A percentile compares a stretch with the other conserved stretches of the same genome.
Conservation (phyloP, 2,329 filamentous ascomycete species). For the Xylaria sp. region DNA sequence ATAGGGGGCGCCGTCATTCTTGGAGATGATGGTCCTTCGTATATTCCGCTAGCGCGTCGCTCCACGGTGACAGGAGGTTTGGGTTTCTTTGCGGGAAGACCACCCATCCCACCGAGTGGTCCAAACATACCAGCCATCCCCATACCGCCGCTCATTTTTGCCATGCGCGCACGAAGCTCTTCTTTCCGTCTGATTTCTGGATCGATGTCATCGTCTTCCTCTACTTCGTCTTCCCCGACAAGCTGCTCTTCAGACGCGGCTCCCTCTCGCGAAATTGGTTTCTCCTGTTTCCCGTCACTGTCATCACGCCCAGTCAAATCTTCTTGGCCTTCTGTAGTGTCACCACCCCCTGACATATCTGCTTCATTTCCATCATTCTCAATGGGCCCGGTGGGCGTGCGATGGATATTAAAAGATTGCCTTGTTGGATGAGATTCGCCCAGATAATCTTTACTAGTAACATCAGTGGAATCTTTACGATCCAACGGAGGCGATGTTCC, state of each 20-base stretch:
- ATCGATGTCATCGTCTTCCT: slow-evolving; percentile 81
- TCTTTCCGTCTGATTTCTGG: slow-evolving; percentile 84
- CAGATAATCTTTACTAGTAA: slow-evolving; percentile 54
- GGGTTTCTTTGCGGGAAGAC: slow-evolving; percentile 61
- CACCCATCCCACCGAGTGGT: slow-evolving; percentile 68
- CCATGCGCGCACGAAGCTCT: slow-evolving; percentile 93
- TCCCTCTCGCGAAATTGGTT: slow-evolving; percentile 47
- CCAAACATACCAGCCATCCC: slow-evolving; percentile 87
- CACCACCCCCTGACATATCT: slow-evolving; percentile 68
- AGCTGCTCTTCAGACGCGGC: slow-evolving; percentile 43
- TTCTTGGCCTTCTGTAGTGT: slow-evolving; percentile 66
- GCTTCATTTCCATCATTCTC: slow-evolving; percentile 67
- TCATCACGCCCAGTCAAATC: slow-evolving; percentile 75
- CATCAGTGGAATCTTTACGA: slow-evolving; percentile 55
- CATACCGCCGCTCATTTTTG: slow-evolving; percentile 98
- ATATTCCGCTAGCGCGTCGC: slow-evolving; percentile 51
- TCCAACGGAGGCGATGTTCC: slow-evolving; percentile 49
- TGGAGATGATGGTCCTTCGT: slow-evolving; percentile 50
- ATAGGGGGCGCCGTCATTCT: slow-evolving; percentile 58
- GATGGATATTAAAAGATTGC: slow-evolving; percentile 52
- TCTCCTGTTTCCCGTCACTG: slow-evolving; percentile 64
- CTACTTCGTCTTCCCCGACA: slow-evolving; percentile 60
- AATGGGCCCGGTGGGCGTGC: slow-evolving; percentile 56
- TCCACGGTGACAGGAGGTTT: slow-evolving; percentile 50
- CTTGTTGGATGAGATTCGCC: slow-evolving; percentile 53